Base-by-base conservation (phyloP, 1,284 basidiomycete species). In the Mycena citricolor region DNA sequence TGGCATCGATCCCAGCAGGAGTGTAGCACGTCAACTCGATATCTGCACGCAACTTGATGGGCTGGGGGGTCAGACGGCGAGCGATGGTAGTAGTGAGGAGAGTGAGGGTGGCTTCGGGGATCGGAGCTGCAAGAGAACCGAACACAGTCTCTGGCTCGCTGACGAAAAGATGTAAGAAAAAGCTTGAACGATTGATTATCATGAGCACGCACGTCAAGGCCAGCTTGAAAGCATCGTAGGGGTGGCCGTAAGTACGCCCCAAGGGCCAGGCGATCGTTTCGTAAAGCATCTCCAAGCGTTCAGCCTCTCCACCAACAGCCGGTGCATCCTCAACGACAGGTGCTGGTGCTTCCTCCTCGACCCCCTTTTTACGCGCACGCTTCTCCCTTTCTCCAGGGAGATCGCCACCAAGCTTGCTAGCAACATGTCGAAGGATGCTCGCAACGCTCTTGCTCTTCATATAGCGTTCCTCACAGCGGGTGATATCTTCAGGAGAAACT, bases 401-500 rank as follows among this genome's bases (percentile, higher is more conserved):
- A 43, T 74, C 74, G 5, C 64, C 66, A 4, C 81, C 82, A 24
- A 90, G 68, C 68, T 93, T 93, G 38, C 92, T 93, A 1, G 92
- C 90, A 44, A 97, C 94, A 63, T 97, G 92, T 20, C 90, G 83
- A 67, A 97, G 83, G 65, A 97, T 97, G 12, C 90, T 94, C 42
- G 91, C 86, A 32, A 95, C 92, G 4, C 90, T 86, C 71, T 97
- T 97, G 32, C 92, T 94, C 71, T 99, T 99, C 79, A 94, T 94
- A 70, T 92, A 99, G 41, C 92, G 86, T 62, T 98, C 95, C 68
- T 99, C 97, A 70, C 97, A 99, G 73, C 97, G 97, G 38, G 88
- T 83, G 58, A 99, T 95, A 66, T 99, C 95, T 66, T 99, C 97
- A 8, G 95, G 90, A 8, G 94, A 97, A n/a, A 99, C 95, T 60